Evolutionary conservation across 179 eudicot species (phyloP), one percentile per base, ranked within the genome.

Genomic region (Amaranthus tricolor): DNA sequence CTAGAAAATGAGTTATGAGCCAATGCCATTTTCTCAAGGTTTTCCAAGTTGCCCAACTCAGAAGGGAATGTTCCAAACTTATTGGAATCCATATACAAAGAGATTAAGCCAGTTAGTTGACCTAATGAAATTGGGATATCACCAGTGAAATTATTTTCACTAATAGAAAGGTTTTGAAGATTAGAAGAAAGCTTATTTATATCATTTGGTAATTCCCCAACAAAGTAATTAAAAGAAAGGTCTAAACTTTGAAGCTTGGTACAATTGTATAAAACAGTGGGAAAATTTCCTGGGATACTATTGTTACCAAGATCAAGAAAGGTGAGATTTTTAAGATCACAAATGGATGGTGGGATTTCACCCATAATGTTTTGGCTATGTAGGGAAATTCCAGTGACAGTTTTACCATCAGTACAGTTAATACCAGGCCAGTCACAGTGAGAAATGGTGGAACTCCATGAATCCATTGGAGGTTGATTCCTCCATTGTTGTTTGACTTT

Each of bases 391-490:
- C 78, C 86, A 50, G 84, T 80, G 83, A 94, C 88, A 12, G 79
- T 14, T 65, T 69, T 81, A 52, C 59, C 75, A 19, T 11, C 58
- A 17, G 77, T 9, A 84, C 98, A 94, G 4, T 15, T 6, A 68
- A 94, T 81, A 9, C 83, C 92, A n/a, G 74, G 81, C 97, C 97
- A 94, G 24, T 19, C 13, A 68, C 98, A 94, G 16, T 79, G 88
- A 4, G 90, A 68, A 52, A 86, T 83, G 53, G 89, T 71, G 72
- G 83, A 4, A 57, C 74, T 72, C 98, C 98, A 94, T 10, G 82
- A 54, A 9, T 70, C 15, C 54, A 85, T 77, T 10, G 80, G 57
- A 0, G 84, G 70, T 62, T 88, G 96, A 66, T 82, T 80, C 21
- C 84, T 75, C 85, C 88, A 88, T 49, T 77, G 65, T 52, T 83